Evolutionary conservation across 2,329 filamentous ascomycete genomes (phyloP), one percentile per base, ranked within the genome.

Genomic region (Stagonosporopsis chrysanthemi): DNA sequence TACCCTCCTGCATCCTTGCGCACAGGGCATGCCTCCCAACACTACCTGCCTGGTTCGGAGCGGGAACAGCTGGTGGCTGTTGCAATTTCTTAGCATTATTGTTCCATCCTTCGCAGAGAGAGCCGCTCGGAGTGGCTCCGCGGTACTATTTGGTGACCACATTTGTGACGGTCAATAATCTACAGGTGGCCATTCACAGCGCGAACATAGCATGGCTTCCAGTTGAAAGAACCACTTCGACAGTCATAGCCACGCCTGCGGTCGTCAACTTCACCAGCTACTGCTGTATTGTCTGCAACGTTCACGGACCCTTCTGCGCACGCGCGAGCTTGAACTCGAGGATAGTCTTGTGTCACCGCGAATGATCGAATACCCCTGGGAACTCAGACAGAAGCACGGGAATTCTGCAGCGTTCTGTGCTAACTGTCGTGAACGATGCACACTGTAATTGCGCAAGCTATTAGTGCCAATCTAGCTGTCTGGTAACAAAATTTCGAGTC

Each of bases 21-120:
- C 33, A 23, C 28, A 29, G 24, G n/a, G 5, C 24, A 26, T 41
- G 31, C 26, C 22, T 22, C 36, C 24, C 29, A 43, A 31, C 41
- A 28, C 43, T 36, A 56, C 54, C 48, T 57, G 54, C 48, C 54
- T 48, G 29, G 23, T 57, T 57, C 26, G 38, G 43, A 42, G 29
- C 43, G 43, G 47, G 40, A 40, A 22, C 9, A 52, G 8, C 19
- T 33, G 7, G 11, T 6, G n/a, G n/a, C n/a, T 26, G 17, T 46
- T 29, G 26, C 33, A 28, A 33, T 14, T 29, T 15, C 31, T 22
- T 41, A 4, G 24, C 29, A 24, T 3, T 6, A 15, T 35, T 17
- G 9, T 15, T n/a, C 8, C n/a, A 44, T n/a, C n/a, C 22, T 29
- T 53, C 15, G 19, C 15, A 12, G 28, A 36, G 11, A 29, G 29